A percentile compares a stretch with the other conserved stretches of the same genome.
These are phyloP conservation scores for Pyrenochaeta sp. DNA, from an alignment of 2,329 filamentous ascomycete genomes.

Conservation along the genomic window DNA sequence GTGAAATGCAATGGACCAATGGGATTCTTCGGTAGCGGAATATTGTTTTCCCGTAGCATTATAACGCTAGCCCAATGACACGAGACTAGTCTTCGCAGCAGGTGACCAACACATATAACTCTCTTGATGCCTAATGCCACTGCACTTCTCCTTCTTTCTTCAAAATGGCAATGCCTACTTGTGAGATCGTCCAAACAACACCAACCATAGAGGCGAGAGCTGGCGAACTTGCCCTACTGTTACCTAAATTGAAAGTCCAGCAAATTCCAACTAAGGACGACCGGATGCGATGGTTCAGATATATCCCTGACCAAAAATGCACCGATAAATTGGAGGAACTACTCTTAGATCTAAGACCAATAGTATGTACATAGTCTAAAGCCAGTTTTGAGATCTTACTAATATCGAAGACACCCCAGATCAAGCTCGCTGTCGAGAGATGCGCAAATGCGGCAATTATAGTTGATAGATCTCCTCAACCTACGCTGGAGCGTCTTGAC, in stretches of 20 bases:
- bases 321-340: neutral
- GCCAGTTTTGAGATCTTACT: neutral
- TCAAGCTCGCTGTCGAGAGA: neutral
- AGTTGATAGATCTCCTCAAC: neutral
- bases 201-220: neutral
- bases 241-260: neutral
- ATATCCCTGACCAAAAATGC: neutral
- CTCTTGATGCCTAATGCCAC: neutral
- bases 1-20: neutral
- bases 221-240: neutral
- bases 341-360: neutral
- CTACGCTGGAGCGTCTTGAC: conserved; percentile 1
- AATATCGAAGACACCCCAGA: neutral
- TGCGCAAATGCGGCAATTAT: neutral
- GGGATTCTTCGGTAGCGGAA: neutral
- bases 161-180: neutral
- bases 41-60: neutral
- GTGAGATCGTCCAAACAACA: neutral
- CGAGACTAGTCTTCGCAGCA: conserved; percentile 1
- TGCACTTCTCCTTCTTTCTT: conserved; percentile 1
- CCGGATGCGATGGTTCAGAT: neutral
- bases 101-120: neutral
- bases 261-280: neutral
- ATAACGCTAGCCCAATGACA: neutral
- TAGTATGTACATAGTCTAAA: neutral